Conservation (phyloP, 2,329 filamentous ascomycete genomes). For the Daldinia sp. region DNA sequence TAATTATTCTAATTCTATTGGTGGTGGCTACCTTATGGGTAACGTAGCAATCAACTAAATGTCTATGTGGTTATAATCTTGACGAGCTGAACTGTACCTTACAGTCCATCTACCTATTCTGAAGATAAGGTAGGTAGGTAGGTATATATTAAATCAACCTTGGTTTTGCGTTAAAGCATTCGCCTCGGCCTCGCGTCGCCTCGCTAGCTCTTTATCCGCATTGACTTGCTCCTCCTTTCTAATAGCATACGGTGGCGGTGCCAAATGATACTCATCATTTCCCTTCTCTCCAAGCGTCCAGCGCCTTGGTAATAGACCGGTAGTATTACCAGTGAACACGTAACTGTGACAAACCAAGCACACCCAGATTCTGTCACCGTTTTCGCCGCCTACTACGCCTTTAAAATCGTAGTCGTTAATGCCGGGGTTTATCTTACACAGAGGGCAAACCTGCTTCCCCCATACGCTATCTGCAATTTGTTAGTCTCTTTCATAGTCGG, state of each 20-base stretch:
- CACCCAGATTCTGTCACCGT: neutral
- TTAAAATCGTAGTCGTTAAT: slow-evolving; percentile 13
- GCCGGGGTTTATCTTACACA: slow-evolving; percentile 1
- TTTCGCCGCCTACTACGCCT: neutral
- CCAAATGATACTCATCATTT: neutral
- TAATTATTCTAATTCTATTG: no score
- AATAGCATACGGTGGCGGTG: slow-evolving; percentile 5
- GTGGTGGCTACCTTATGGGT: no score
- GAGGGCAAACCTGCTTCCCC: slow-evolving; percentile 30
- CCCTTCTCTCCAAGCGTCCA: neutral
- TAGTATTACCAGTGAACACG: neutral
- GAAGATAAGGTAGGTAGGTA: no score
- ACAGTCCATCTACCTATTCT: neutral
- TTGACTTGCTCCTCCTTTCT: neutral
- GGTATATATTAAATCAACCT: neutral
- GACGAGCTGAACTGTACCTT: no score
- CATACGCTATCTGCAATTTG: neutral
- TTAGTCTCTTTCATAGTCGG: no score
- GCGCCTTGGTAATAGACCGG: neutral
- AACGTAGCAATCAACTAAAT: neutral
- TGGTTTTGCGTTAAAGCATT: neutral
- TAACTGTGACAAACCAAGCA: slow-evolving; percentile 27
- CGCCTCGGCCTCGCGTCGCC: neutral
- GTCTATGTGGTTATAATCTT: neutral
- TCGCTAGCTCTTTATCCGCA: neutral